Percentiles rank a stretch among this genome's conserved stretches.
Conservation (phyloP, 148 eudicot genomes). For the Rhododendron kiyosumense region DNA sequence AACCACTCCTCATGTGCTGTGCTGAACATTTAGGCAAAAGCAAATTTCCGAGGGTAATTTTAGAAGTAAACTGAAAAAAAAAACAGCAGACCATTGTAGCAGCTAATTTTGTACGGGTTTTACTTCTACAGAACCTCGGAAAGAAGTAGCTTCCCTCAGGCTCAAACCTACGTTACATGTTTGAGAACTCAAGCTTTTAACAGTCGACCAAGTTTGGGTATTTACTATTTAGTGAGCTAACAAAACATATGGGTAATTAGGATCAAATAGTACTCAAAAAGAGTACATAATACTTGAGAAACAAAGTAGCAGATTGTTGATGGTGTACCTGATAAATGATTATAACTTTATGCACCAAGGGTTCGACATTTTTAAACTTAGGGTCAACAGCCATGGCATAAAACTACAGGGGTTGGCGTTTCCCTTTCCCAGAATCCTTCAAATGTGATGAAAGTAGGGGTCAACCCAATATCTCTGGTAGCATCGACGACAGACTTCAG, state of each 20-base stretch:
- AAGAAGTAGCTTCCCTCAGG: background rate
- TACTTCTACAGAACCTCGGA: background rate
- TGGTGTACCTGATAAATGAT: background rate
- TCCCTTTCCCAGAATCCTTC: background rate
- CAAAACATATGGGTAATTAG: background rate
- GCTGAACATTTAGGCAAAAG: background rate
- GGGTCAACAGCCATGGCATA: background rate
- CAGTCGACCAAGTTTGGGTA: background rate
- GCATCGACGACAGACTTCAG: background rate
- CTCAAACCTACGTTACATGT: background rate
- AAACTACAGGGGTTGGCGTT: background rate
- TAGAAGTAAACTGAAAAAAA: background rate
- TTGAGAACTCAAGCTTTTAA: background rate
- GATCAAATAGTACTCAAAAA: background rate
- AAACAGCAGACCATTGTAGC: background rate
- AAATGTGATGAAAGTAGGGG: background rate
- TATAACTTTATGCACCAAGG: background rate
- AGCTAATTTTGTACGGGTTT: background rate
- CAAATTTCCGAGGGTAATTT: background rate
- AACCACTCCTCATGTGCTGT: background rate
- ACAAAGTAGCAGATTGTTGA: background rate
- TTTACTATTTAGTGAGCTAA: background rate
- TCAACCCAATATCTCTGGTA: background rate
- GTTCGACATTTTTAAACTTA: background rate
- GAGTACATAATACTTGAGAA: background rate